These are phyloP conservation scores for Alnus rubra DNA, from an alignment of 306 rosid species.

Conservation along the genomic window DNA sequence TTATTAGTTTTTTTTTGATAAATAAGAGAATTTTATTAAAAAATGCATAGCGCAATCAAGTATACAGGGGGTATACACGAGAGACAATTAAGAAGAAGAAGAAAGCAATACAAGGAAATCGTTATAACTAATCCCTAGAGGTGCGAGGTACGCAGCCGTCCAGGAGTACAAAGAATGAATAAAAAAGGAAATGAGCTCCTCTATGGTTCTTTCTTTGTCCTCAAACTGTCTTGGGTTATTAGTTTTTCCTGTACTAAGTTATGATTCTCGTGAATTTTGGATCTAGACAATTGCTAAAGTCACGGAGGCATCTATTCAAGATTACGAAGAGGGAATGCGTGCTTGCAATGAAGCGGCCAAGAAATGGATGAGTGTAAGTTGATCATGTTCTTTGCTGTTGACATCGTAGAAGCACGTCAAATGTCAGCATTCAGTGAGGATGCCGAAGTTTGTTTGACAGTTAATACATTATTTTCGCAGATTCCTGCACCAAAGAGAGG, in stretches of 20 bases:
- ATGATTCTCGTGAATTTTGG: slow-evolving; percentile 36
- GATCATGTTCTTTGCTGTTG: neutral
- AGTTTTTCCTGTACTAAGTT: neutral
- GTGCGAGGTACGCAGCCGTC: no score
- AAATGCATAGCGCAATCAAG: no score
- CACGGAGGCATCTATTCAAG: slow-evolving; percentile 69
- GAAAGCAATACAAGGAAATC: no score
- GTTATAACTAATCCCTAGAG: no score
- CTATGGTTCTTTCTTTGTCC: no score
- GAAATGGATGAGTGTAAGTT: slow-evolving; percentile 83
- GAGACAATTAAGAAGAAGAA: no score
- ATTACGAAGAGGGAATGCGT: slow-evolving; percentile 83
- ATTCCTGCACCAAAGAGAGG: slow-evolving; percentile 95
- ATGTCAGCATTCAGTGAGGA: slow-evolving; percentile 1
- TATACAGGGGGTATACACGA: no score
- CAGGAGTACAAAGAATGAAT: no score
- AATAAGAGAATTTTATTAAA: no score
- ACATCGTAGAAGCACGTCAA: slow-evolving; percentile 2
- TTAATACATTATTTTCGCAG: slow-evolving; percentile 40
- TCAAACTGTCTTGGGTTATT: no score
- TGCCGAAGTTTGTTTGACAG: neutral
- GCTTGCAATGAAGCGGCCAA: slow-evolving; percentile 82
- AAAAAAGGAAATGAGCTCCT: no score
- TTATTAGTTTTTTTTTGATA: no score
- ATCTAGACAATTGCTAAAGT: slow-evolving; percentile 72